Evolutionary conservation across 1,284 basidiomycete species (phyloP).

Genomic region (Exobasidium cylindrosporum): DNA sequence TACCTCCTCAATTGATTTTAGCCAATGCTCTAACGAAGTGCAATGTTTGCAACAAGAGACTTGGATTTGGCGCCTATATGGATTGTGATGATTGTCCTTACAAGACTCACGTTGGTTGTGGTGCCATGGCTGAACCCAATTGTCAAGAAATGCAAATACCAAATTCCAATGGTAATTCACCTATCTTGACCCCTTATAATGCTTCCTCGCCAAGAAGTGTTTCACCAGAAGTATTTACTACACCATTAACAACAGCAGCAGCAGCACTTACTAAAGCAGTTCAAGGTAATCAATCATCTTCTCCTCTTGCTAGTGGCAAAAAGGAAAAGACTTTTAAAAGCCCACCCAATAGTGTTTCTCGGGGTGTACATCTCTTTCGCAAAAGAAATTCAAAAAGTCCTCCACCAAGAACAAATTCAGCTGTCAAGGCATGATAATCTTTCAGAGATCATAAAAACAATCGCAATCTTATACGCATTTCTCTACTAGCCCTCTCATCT

Average conservation of each 20-base stretch:
- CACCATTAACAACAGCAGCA: not conserved
- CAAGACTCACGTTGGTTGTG: conserved; percentile 48
- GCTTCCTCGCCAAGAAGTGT: not conserved
- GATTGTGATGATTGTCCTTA: conserved; percentile 52
- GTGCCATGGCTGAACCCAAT: conserved; percentile 39
- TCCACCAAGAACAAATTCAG: not conserved
- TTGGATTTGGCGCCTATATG: conserved; percentile 49
- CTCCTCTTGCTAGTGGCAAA: not conserved
- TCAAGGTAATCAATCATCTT: not conserved
- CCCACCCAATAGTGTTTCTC: not conserved
- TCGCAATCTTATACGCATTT: not conserved
- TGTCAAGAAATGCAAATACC: conserved; percentile 44
- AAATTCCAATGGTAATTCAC: not conserved
- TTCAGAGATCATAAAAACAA: not conserved
- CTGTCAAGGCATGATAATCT: too few species aligned
- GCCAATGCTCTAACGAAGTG: conserved; percentile 48
- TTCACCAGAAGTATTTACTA: not conserved
- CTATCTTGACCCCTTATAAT: not conserved
- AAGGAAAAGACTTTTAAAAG: not conserved
- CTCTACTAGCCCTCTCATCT: not conserved
- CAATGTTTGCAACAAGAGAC: conserved; percentile 42
- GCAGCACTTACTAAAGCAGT: not conserved
- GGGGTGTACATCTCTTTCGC: not conserved
- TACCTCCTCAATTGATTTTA: conserved; percentile 48
- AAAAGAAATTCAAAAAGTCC: conserved; percentile 3